Conservation (phyloP, 2,329 filamentous ascomycete species). For the Colletotrichum scovillei region DNA sequence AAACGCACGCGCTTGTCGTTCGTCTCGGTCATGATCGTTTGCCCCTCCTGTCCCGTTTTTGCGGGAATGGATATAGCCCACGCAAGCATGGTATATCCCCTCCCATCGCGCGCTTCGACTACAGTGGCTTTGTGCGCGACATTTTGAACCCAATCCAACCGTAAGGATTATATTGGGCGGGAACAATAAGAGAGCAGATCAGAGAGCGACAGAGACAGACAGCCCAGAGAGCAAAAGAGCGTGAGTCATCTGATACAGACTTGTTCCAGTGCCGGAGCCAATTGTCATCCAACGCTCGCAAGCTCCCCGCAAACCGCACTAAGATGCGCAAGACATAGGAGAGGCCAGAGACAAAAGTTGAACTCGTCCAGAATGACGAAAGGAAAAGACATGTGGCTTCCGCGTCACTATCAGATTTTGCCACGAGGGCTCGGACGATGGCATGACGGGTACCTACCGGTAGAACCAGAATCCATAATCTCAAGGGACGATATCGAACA, state of each 20-base stretch:
- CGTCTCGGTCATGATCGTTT: not conserved
- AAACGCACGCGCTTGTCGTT: not conserved
- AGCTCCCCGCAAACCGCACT: not conserved
- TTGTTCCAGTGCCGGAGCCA: constrained; percentile 19
- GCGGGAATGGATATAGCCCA: not conserved
- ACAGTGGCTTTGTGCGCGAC: not conserved
- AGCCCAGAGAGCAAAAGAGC: not conserved
- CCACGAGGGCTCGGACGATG: constrained; percentile 25
- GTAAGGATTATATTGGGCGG: not conserved
- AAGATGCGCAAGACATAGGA: not conserved
- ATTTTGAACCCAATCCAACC: not conserved
- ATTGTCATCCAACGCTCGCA: not conserved
- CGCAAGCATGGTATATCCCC: not conserved
- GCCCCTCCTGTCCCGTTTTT: not conserved
- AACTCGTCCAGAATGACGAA: not conserved
- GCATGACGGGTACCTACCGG: not conserved
- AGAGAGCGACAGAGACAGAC: not conserved
- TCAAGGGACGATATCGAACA: not conserved
- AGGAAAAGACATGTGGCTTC: not conserved
- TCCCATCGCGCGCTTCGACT: not conserved
- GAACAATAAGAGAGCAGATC: not conserved
- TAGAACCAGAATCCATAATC: not conserved
- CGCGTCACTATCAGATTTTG: constrained; percentile 5
- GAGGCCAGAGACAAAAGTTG: not conserved
- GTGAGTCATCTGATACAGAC: constrained; percentile 25